Evolutionary conservation across 305 asterid species (phyloP).

Genomic region (Fraxinus albicans): DNA sequence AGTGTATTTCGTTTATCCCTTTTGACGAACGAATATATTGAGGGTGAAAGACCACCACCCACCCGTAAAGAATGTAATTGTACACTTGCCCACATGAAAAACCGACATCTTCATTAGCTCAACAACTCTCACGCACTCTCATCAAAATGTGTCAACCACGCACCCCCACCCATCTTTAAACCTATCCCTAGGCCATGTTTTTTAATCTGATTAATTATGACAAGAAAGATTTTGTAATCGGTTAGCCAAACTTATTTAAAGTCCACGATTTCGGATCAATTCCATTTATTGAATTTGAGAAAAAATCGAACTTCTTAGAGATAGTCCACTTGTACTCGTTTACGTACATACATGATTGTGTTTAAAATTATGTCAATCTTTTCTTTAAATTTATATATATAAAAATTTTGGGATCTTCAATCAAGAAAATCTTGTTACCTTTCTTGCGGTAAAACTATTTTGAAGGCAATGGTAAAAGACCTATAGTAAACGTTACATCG

Average conservation of each 20-base stretch:
- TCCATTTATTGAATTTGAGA: neutral
- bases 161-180: neutral
- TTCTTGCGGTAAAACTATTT: neutral
- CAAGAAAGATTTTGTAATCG: neutral
- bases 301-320: no score
- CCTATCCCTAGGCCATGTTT: neutral
- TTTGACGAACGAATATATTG: constrained; percentile 54
- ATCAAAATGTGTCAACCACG: neutral
- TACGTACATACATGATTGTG: no score
- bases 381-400: no score
- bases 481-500: constrained; percentile 9
- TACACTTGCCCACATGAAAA: constrained; percentile 31
- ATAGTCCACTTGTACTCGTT: no score
- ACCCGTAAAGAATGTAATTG: constrained; percentile 36
- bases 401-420: neutral
- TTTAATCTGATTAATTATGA: neutral
- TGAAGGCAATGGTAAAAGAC: neutral
- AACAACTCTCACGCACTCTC: constrained; percentile 31
- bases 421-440: neutral
- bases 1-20: constrained; percentile 50
- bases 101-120: constrained; percentile 30
- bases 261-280: neutral
- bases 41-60: constrained; percentile 35
- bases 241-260: no score
- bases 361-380: no score